Conservation (phyloP, 345 rosid species). For the Conringia planisiliqua region DNA sequence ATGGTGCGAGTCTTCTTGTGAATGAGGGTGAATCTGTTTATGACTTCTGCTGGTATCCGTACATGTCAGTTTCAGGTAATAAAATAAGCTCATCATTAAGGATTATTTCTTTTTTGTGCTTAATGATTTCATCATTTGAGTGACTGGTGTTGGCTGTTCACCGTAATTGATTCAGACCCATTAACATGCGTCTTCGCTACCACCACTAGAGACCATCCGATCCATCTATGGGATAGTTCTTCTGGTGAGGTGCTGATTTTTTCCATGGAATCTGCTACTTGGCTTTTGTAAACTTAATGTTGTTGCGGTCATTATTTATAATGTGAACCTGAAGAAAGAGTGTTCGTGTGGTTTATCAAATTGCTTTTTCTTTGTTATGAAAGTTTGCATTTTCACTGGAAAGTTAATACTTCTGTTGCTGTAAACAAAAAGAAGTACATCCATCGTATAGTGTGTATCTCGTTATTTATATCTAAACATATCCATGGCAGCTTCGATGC, state of each 20-base stretch:
- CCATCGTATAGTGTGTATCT: slow-evolving; percentile 10
- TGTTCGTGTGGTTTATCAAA: not conserved
- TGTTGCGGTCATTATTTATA: not conserved
- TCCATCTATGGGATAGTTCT: slow-evolving; percentile 96
- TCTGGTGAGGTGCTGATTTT: slow-evolving; percentile 72
- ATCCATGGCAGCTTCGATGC: slow-evolving; percentile 73
- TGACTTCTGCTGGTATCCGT: slow-evolving; percentile 96
- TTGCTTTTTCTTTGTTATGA: not conserved
- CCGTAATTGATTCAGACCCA: slow-evolving; percentile 53
- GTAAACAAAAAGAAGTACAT: not conserved
- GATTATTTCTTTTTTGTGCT: not conserved
- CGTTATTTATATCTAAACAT: slow-evolving; percentile 12
- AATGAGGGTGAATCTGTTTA: slow-evolving; percentile 87
- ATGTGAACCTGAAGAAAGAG: not conserved
- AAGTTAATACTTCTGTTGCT: not conserved
- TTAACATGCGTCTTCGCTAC: slow-evolving; percentile 85
- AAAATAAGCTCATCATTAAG: not conserved
- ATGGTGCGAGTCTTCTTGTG: slow-evolving; percentile 56
- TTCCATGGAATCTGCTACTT: not conserved
- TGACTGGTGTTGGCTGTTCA: slow-evolving; percentile 11
- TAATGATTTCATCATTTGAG: slow-evolving; percentile 2
- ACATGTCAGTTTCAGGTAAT: slow-evolving; percentile 84
- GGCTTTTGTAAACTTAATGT: not conserved
- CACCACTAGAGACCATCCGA: slow-evolving; percentile 90
- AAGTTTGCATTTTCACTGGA: not conserved